Conservation (phyloP, 371 early-diverging fungal species). For the Apophysomyces variabilis region DNA sequence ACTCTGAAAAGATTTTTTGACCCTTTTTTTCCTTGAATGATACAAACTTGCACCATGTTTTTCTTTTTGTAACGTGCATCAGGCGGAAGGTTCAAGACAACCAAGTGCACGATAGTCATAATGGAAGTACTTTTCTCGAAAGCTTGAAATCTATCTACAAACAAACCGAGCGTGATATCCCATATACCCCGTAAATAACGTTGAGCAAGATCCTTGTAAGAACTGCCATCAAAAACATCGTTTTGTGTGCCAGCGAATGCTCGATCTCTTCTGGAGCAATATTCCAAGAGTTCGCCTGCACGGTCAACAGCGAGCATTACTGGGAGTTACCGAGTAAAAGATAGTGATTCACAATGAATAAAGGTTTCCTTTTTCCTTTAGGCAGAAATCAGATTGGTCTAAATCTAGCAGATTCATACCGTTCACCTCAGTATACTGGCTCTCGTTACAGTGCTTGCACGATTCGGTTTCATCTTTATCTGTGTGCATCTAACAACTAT, state of each 20-base stretch:
- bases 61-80: slow-evolving; percentile 4
- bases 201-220: background rate
- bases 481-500: background rate
- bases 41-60: background rate
- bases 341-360: background rate
- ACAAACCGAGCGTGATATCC: background rate
- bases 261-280: background rate
- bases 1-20: slow-evolving; percentile 1
- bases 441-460: background rate
- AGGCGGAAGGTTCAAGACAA: slow-evolving; percentile 11
- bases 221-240: background rate
- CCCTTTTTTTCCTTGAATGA: background rate
- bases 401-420: background rate
- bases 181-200: background rate
- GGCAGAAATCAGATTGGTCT: background rate
- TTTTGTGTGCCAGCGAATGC: background rate
- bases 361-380: background rate
- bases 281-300: background rate
- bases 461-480: background rate
- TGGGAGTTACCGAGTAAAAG: background rate
- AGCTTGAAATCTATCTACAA: background rate
- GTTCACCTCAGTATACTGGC: background rate
- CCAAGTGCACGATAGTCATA: slow-evolving; percentile 3
- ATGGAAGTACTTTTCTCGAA: background rate
- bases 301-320: background rate